Conservation (phyloP, 805 yeast species). For the Yarrowia bubula region DNA sequence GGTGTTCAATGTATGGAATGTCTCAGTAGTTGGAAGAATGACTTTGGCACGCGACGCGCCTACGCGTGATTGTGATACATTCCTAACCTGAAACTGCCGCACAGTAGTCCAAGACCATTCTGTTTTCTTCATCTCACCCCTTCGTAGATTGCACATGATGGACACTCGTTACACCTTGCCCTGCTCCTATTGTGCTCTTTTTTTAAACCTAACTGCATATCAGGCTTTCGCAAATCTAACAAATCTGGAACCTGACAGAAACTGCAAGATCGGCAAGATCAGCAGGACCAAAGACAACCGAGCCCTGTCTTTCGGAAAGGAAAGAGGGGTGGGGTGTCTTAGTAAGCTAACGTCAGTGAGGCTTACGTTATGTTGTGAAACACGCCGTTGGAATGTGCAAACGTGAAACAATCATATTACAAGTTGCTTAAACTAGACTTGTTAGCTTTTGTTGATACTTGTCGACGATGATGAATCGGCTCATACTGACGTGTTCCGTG, state of each 20-base stretch:
- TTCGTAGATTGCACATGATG: not conserved
- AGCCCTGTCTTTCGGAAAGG: not conserved
- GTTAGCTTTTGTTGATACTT: not conserved
- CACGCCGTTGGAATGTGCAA: not conserved
- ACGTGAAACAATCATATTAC: too few relatives aligned
- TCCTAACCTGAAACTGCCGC: not conserved
- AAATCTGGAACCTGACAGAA: slow-evolving; percentile 22
- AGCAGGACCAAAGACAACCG: slow-evolving; percentile 4
- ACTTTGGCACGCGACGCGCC: not conserved
- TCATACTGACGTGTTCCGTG: too few relatives aligned
- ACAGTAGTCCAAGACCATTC: not conserved
- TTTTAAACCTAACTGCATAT: not conserved
- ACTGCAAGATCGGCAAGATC: slow-evolving; percentile 23
- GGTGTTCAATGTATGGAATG: slow-evolving; percentile 11
- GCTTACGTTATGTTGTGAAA: not conserved
- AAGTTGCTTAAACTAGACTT: too few relatives aligned
- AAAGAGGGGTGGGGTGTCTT: not conserved
- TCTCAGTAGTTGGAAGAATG: not conserved
- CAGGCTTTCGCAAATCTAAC: slow-evolving; percentile 23
- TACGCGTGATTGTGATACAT: not conserved
- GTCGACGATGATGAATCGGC: too few relatives aligned
- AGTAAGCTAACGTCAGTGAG: not conserved
- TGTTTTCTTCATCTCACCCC: too few relatives aligned
- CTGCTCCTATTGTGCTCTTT: not conserved
- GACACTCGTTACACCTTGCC: not conserved